Evolutionary conservation across 1,139 yeast species (phyloP).

Genomic region (Blastobotrys persicus): DNA sequence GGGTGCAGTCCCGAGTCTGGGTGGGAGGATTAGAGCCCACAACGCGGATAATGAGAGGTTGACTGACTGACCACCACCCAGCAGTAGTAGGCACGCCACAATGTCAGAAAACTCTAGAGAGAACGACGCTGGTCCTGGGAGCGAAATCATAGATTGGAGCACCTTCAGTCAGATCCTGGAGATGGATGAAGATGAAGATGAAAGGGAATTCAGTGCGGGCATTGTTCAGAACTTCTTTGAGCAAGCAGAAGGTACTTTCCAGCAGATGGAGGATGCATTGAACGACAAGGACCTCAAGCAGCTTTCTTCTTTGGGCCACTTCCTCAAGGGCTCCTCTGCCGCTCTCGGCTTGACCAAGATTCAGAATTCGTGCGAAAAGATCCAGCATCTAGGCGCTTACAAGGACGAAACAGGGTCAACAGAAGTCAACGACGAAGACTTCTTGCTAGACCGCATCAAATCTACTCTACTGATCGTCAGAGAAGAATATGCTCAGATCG

Average conservation of each 20-base stretch:
- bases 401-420: conserved; percentile 40
- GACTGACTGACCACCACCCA: background rate
- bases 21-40: background rate
- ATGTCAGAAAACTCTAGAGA: conserved; percentile 7
- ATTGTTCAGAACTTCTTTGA: conserved; percentile 81
- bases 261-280: conserved; percentile 62
- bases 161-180: conserved; percentile 84
- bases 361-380: conserved; percentile 84
- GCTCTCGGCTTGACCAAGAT: conserved; percentile 83
- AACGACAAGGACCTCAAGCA: conserved; percentile 49
- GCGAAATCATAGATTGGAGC: conserved; percentile 79
- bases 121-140: conserved; percentile 36
- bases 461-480: conserved; percentile 32
- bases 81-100: background rate
- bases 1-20: background rate
- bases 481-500: conserved; percentile 37
- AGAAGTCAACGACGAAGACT: conserved; percentile 31
- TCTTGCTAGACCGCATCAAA: conserved; percentile 31
- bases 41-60: background rate
- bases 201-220: conserved; percentile 70
- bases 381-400: conserved; percentile 80
- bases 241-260: conserved; percentile 81
- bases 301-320: conserved; percentile 81
- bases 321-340: conserved; percentile 92
- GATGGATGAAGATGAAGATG: conserved; percentile 93